Base-by-base conservation (phyloP, 768 basidiomycete genomes). In the Collybiopsis luxurians region DNA sequence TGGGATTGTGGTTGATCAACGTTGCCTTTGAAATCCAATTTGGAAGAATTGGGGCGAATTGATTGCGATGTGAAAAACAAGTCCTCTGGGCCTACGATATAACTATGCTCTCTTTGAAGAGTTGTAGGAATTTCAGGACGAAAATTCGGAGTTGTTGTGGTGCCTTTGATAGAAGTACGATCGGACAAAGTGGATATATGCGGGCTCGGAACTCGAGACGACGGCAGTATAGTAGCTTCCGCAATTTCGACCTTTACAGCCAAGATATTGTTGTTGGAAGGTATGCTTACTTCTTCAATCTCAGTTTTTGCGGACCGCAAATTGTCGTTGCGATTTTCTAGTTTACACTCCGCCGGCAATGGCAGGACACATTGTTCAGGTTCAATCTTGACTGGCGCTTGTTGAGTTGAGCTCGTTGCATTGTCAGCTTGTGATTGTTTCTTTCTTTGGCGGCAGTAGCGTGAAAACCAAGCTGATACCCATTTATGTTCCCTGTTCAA, bases 21-120 rank as follows among this genome's bases (percentile, higher is more conserved):
- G n/a, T n/a, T n/a, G n/a, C n/a, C n/a, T n/a, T n/a, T n/a, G n/a
- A n/a, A n/a, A n/a, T n/a, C n/a, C n/a, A n/a, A n/a, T n/a, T 51
- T 17, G 42, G 21, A 53, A 60, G 49, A 28, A 58, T 59, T 27
- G 31, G 31, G 31, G 5, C 31, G 31, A 34, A 34, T 34, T 34
- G 13, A 34, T 6, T n/a, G n/a, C 5, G 31, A 34, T 34, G 5
- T 6, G 31, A 34, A 34, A 34, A 13, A 5, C 31, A 13, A 34
- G 5, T n/a, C n/a, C n/a, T n/a, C n/a, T n/a, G n/a, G n/a, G n/a
- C n/a, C n/a, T n/a, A n/a, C n/a, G n/a, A n/a, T n/a, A n/a, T n/a
- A n/a, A n/a, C n/a, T n/a, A n/a, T n/a, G n/a, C n/a, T n/a, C n/a
- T n/a, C n/a, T n/a, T n/a, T n/a, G n/a, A n/a, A n/a, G n/a, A n/a